Evolutionary conservation across 1,139 yeast species (phyloP).

Genomic region (Saccharomyces pastorianus): DNA sequence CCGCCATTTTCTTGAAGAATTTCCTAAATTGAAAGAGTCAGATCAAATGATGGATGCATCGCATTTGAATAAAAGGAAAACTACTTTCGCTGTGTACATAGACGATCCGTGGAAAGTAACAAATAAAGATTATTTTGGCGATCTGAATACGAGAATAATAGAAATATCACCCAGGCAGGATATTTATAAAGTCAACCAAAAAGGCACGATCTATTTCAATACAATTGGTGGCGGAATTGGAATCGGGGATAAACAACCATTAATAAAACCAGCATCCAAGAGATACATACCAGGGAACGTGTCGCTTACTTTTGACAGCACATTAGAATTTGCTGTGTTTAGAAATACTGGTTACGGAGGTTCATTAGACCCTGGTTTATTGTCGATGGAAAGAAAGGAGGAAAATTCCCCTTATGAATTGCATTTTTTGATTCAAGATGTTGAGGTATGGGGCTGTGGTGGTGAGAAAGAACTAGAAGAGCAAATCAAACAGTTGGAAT

Average conservation of each 20-base stretch:
- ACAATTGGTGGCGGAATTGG: constrained; percentile 74
- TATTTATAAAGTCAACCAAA: constrained; percentile 34
- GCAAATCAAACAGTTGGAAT: constrained; percentile 73
- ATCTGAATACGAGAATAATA: constrained; percentile 44
- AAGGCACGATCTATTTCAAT: constrained; percentile 50
- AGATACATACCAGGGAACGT: constrained; percentile 56
- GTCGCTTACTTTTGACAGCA: constrained; percentile 67
- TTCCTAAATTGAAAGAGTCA: constrained; percentile 41
- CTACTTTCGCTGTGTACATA: constrained; percentile 55
- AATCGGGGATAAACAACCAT: constrained; percentile 62
- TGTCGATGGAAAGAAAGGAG: constrained; percentile 16
- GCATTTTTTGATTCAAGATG: constrained; percentile 59
- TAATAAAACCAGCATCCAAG: constrained; percentile 39
- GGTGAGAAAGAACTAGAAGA: constrained; percentile 65
- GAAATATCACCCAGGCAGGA: constrained; percentile 62
- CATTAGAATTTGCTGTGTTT: constrained; percentile 73
- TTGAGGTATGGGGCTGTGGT: constrained; percentile 92
- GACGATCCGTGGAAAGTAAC: constrained; percentile 71
- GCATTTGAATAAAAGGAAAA: constrained; percentile 31
- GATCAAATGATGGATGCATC: constrained; percentile 21
- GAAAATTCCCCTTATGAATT: constrained; percentile 45
- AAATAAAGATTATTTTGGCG: constrained; percentile 68
- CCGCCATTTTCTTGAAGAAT: constrained; percentile 43
- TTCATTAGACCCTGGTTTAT: constrained; percentile 34
- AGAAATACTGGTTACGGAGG: constrained; percentile 60